phyloP scores from a whole-genome alignment of 495 filamentous ascomycete species.

The Neurospora discreta region DNA sequence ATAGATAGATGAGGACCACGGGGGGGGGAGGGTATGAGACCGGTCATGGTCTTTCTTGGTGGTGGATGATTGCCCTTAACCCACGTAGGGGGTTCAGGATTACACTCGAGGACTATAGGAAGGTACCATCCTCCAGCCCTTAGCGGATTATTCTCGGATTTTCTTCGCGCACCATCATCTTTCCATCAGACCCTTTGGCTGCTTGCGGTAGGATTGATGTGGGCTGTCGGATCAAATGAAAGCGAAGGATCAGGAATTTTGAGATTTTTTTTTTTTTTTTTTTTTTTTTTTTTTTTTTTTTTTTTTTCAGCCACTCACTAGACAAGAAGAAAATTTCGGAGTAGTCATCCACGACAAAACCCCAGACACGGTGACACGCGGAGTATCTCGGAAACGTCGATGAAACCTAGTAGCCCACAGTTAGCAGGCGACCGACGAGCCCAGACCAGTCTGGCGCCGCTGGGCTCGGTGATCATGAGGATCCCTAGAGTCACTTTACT shows the following conservation, averaged over 20 bases:
- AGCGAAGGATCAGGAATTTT: not conserved
- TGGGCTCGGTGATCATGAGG: not conserved
- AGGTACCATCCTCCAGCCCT: not conserved
- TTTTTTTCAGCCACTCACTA: not conserved
- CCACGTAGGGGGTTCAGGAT: not conserved
- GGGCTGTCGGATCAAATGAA: not conserved
- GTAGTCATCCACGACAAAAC: not conserved
- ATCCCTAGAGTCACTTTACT: not conserved
- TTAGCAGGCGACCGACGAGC: not conserved
- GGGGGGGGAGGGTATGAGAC: not conserved
- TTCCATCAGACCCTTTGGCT: not conserved
- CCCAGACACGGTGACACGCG: not conserved
- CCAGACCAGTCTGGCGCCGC: not conserved
- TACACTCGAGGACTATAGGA: not conserved
- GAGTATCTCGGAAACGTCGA: not conserved
- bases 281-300: too few relatives aligned
- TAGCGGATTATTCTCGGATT: not conserved
- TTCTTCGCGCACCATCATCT: not conserved
- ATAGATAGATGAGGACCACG: not conserved
- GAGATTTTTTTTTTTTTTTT: too few relatives aligned
- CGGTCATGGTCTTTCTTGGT: not conserved
- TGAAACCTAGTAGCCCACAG: not conserved
- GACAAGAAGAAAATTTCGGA: not conserved
- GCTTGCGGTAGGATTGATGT: not conserved
- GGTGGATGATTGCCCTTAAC: not conserved